Percentiles rank a stretch among this genome's conserved stretches.
phyloP scores from a whole-genome alignment of 2,329 filamentous ascomycete species.

The Calonectria henricotiae region DNA sequence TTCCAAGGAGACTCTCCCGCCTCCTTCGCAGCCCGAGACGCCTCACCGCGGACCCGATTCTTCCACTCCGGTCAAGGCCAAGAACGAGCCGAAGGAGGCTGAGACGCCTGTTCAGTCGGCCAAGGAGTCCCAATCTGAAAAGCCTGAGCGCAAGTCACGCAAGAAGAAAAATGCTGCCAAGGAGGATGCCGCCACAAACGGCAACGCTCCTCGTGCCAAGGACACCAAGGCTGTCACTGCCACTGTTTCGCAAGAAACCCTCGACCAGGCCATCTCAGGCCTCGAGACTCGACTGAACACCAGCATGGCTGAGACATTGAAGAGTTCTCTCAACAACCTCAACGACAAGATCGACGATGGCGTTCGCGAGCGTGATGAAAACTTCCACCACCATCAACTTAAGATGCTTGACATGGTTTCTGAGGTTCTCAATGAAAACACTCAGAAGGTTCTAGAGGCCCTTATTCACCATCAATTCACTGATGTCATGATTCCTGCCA shows the following conservation, averaged over 20 bases:
- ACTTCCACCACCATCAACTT: conserved; percentile 69
- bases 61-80: conserved; percentile 59
- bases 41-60: conserved; percentile 56
- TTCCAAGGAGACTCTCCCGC: conserved; percentile 58
- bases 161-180: conserved; percentile 77
- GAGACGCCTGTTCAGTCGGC: conserved; percentile 62
- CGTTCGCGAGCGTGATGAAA: conserved; percentile 66
- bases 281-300: conserved; percentile 69
- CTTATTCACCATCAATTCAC: conserved; percentile 86
- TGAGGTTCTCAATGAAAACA: conserved; percentile 75
- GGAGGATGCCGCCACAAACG: conserved; percentile 66
- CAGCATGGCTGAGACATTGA: conserved; percentile 68
- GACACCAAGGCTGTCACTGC: conserved; percentile 54
- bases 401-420: conserved; percentile 73
- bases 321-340: conserved; percentile 74
- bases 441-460: conserved; percentile 80
- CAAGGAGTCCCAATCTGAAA: conserved; percentile 67
- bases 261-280: conserved; percentile 70
- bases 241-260: conserved; percentile 63
- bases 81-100: conserved; percentile 66
- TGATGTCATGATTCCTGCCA: conserved; percentile 81
- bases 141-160: conserved; percentile 73
- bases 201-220: conserved; percentile 58
- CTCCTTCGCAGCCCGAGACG: conserved; percentile 50
- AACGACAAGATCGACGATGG: conserved; percentile 79